Percentiles rank a stretch among this genome's conserved stretches.
Evolutionary conservation across 1,284 basidiomycete species (phyloP).

Genomic region (Cutaneotrichosporon sp.): DNA sequence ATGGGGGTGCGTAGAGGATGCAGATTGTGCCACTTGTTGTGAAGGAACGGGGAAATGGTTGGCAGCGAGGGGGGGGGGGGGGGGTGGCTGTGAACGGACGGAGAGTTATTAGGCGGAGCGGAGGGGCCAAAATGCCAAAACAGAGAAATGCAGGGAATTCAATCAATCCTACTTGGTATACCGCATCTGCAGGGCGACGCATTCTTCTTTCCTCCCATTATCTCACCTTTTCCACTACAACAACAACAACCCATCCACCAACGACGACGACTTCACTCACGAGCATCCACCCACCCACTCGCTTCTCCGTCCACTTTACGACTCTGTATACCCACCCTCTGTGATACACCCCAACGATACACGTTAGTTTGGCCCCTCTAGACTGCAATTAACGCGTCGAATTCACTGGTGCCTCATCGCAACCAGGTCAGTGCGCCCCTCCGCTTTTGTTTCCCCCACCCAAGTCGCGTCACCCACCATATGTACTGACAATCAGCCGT

Average conservation of each 20-base stretch:
- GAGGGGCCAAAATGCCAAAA: too few species aligned
- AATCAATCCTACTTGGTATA: background rate
- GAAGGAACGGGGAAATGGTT: background rate
- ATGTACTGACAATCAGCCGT: background rate
- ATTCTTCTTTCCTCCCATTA: conserved; percentile 7
- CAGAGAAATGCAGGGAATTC: background rate
- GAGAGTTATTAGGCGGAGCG: too few species aligned
- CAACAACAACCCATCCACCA: background rate
- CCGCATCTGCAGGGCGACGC: too few species aligned
- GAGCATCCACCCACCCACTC: background rate
- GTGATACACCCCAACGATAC: background rate
- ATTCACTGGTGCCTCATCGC: background rate
- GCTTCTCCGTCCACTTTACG: background rate
- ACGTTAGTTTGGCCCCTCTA: background rate
- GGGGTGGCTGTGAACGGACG: background rate
- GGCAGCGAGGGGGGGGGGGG: too few species aligned
- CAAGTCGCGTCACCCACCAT: background rate
- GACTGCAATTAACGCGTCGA: background rate
- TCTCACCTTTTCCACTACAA: background rate
- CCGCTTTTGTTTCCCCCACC: conserved; percentile 6
- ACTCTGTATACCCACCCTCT: background rate
- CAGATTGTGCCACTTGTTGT: background rate
- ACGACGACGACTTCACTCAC: background rate
- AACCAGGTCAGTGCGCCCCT: background rate
- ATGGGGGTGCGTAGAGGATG: background rate